Evolutionary conservation across 305 asterid genomes (phyloP).

Genomic region (Monarda citriodora): DNA sequence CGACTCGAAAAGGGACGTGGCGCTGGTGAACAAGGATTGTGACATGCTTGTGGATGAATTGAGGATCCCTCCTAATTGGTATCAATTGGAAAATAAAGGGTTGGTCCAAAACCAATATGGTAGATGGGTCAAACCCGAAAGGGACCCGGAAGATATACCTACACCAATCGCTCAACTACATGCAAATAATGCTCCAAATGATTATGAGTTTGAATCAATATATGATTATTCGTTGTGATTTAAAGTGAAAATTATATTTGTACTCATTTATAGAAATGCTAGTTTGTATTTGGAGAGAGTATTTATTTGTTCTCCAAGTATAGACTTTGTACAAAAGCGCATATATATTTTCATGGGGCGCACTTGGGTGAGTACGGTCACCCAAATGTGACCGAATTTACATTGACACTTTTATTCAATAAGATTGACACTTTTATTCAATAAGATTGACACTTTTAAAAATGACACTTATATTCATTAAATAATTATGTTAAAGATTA

Average conservation of each 20-base stretch:
- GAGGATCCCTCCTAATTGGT: slow-evolving; percentile 71
- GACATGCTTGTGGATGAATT: slow-evolving; percentile 75
- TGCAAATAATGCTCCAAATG: neutral
- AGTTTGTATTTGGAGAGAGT: too few relatives aligned
- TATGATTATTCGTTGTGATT: slow-evolving; percentile 12
- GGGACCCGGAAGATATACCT: slow-evolving; percentile 74
- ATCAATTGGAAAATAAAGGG: slow-evolving; percentile 70
- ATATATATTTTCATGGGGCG: too few relatives aligned
- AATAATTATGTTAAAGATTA: too few relatives aligned
- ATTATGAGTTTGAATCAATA: slow-evolving; percentile 25
- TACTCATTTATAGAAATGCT: neutral
- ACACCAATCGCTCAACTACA: slow-evolving; percentile 38
- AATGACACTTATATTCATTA: too few relatives aligned
- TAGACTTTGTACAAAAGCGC: too few relatives aligned
- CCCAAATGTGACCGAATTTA: too few relatives aligned
- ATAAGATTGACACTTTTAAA: too few relatives aligned
- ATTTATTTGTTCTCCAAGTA: too few relatives aligned
- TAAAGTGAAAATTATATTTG: neutral
- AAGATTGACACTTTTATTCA: too few relatives aligned
- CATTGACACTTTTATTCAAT: too few relatives aligned
- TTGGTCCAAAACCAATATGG: slow-evolving; percentile 54
- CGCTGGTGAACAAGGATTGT: slow-evolving; percentile 76
- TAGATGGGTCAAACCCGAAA: slow-evolving; percentile 76
- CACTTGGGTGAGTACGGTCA: too few relatives aligned
- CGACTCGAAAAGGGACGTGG: slow-evolving; percentile 66